Evolutionary conservation across 2,329 filamentous ascomycete genomes (phyloP).

Genomic region (Lachnellula arida): DNA sequence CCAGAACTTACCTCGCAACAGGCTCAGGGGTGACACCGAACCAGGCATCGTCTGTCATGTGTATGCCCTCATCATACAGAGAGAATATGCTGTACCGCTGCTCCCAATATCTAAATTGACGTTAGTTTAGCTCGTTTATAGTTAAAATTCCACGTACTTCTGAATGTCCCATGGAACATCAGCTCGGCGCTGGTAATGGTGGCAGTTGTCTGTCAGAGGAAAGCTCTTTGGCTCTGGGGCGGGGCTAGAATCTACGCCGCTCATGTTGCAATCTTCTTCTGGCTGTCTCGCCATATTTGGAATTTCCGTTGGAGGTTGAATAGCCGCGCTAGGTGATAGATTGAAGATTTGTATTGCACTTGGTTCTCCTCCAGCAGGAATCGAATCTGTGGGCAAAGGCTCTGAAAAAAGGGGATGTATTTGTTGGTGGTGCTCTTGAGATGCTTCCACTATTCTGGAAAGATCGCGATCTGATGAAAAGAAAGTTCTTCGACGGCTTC

Average conservation of each 20-base stretch:
- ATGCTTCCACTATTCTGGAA: neutral
- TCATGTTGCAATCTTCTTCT: neutral
- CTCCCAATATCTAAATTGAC: conserved; percentile 69
- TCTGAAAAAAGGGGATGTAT: too few species aligned
- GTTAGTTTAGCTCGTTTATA: conserved; percentile 2
- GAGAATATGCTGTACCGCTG: conserved; percentile 87
- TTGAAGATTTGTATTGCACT: too few species aligned
- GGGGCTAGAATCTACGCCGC: neutral
- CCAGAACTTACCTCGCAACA: conserved; percentile 64
- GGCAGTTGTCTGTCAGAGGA: conserved; percentile 57
- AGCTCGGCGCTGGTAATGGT: conserved; percentile 66
- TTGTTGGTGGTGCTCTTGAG: too few species aligned
- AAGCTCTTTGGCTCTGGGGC: conserved; percentile 1
- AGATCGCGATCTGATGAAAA: too few species aligned
- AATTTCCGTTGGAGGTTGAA: neutral
- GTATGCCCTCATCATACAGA: conserved; percentile 79
- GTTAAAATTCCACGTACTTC: conserved; percentile 54
- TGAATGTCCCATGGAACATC: conserved; percentile 80
- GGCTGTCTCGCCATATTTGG: neutral
- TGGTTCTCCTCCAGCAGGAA: too few species aligned
- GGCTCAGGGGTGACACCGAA: conserved; percentile 95
- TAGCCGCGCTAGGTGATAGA: neutral
- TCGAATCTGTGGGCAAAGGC: too few species aligned
- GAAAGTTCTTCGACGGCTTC: too few species aligned
- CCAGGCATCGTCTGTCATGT: conserved; percentile 92